These are phyloP conservation scores for Cercospora zeina DNA, from an alignment of 2,329 filamentous ascomycete genomes.

Conservation along the genomic window DNA sequence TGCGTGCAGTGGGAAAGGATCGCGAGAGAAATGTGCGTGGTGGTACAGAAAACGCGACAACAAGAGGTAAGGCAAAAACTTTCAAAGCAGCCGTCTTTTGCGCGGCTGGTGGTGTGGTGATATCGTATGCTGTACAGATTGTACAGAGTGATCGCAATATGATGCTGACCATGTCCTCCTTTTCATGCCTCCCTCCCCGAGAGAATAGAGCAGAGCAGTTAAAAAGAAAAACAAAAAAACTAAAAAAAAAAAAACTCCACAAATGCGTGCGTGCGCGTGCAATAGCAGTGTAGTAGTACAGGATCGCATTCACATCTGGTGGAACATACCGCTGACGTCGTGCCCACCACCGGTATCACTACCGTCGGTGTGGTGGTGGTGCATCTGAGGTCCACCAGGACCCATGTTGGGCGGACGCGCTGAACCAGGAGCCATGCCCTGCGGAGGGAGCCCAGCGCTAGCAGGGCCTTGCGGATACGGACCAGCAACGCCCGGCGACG, in stretches of 20 bases:
- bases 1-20: conserved; percentile 15
- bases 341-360: conserved; percentile 62
- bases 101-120: conserved; percentile 21
- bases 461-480: conserved; percentile 66
- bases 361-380: conserved; percentile 73
- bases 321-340: conserved; percentile 96
- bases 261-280: conserved; percentile 25
- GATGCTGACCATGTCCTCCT: conserved; percentile 22
- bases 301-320: conserved; percentile 71
- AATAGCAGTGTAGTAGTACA: conserved; percentile 38
- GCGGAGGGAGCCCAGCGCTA: conserved; percentile 60
- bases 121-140: conserved; percentile 33
- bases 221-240: too few relatives aligned
- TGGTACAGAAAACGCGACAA: conserved; percentile 16
- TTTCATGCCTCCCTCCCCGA: background rate
- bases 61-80: conserved; percentile 14
- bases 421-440: conserved; percentile 59
- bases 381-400: conserved; percentile 55
- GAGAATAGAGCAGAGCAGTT: background rate
- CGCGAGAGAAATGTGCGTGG: conserved; percentile 2
- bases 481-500: conserved; percentile 28
- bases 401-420: conserved; percentile 63
- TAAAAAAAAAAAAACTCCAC: conserved; percentile 22
- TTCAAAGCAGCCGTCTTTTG: conserved; percentile 29
- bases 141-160: conserved; percentile 31